phyloP scores from a whole-genome alignment of 495 filamentous ascomycete species.

The Entonaema liquescens region DNA sequence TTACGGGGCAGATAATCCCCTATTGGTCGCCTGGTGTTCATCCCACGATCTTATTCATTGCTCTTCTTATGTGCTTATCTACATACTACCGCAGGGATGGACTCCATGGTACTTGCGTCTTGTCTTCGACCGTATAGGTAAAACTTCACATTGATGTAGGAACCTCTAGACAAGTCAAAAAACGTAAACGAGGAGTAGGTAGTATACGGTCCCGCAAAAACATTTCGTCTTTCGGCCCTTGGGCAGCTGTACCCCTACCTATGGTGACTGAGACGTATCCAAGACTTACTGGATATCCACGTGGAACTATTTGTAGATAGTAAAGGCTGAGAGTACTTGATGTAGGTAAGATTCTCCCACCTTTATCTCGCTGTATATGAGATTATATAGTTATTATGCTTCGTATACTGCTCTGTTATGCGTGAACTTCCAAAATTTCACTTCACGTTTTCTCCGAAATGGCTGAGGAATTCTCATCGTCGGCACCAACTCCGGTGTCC shows the following conservation, averaged over 20 bases:
- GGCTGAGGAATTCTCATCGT: slow-evolving; percentile 15
- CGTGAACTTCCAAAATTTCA: neutral
- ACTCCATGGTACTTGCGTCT: neutral
- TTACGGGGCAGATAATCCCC: slow-evolving; percentile 1
- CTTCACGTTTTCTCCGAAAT: slow-evolving; percentile 5
- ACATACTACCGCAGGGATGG: neutral
- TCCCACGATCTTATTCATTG: neutral
- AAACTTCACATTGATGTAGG: neutral
- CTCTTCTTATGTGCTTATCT: neutral
- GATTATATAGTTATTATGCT: neutral
- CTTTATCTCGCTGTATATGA: neutral
- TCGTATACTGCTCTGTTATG: neutral
- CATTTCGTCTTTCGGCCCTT: neutral
- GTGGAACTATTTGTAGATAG: slow-evolving; percentile 7
- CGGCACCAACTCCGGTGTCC: slow-evolving; percentile 11
- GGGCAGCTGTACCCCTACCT: neutral
- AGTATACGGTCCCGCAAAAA: neutral
- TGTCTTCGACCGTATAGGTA: neutral
- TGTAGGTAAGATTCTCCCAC: slow-evolving; percentile 2
- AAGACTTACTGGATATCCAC: slow-evolving; percentile 1
- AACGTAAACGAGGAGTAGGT: neutral
- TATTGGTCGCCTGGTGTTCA: neutral
- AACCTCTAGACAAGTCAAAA: neutral
- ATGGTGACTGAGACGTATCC: neutral
- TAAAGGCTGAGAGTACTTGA: neutral